These are phyloP conservation scores for Hippophae rhamnoides DNA, from an alignment of 306 rosid genomes.

Conservation along the genomic window DNA sequence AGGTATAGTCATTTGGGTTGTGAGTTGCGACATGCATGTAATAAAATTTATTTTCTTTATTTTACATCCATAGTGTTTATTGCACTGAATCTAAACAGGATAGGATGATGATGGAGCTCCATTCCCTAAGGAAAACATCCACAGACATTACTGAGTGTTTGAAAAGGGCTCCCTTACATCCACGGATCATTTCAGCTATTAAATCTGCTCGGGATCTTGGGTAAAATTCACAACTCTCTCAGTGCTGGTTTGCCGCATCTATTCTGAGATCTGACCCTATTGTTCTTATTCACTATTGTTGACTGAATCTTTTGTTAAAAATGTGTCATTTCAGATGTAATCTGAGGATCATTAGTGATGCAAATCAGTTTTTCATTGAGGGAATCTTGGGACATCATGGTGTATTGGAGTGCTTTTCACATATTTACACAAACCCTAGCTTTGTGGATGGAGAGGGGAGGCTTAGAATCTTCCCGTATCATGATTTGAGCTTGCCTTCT, in stretches of 20 bases:
- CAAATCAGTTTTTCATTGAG: slow-evolving; percentile 53
- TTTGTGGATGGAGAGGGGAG: slow-evolving; percentile 42
- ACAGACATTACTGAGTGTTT: slow-evolving; percentile 45
- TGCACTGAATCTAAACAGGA: slow-evolving; percentile 25
- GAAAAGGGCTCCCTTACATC: slow-evolving; percentile 38
- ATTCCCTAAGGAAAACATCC: slow-evolving; percentile 42
- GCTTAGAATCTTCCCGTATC: slow-evolving; percentile 50
- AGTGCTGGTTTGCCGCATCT: background rate
- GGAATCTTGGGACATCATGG: slow-evolving; percentile 57
- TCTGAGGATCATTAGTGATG: slow-evolving; percentile 64
- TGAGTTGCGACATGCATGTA: no score
- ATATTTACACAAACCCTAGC: slow-evolving; percentile 46
- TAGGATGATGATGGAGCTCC: slow-evolving; percentile 55
- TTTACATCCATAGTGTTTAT: background rate
- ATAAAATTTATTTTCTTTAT: background rate
- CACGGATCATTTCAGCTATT: slow-evolving; percentile 45
- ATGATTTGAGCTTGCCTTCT: slow-evolving; percentile 36
- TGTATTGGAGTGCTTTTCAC: slow-evolving; percentile 51
- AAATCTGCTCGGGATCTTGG: slow-evolving; percentile 52
- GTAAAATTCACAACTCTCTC: slow-evolving; percentile 19
- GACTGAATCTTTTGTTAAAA: slow-evolving; percentile 1
- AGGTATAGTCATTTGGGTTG: no score
- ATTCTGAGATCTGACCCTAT: background rate
- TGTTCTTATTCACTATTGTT: slow-evolving; percentile 1
- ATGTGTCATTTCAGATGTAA: slow-evolving; percentile 49